Evolutionary conservation across 768 basidiomycete genomes (phyloP).

Genomic region (Hygrocybe punicea): DNA sequence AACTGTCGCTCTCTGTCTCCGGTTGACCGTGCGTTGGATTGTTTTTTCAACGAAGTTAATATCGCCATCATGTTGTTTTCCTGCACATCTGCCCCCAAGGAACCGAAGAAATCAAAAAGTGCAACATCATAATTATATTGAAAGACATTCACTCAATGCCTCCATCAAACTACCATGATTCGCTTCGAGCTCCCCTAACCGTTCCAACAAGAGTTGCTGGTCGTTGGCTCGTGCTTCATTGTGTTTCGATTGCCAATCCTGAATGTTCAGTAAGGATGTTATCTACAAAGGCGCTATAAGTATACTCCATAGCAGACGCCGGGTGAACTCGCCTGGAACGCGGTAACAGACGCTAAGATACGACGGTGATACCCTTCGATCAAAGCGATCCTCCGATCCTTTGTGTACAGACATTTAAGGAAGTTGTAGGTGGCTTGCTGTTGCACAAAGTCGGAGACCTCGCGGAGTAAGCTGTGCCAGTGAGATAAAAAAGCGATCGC

Average conservation of each 20-base stretch:
- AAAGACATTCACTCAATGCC: conserved; percentile 8
- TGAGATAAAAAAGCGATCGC: too few relatives aligned
- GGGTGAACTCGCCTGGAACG: neutral
- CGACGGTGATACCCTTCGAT: neutral
- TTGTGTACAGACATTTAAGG: too few relatives aligned
- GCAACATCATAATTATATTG: neutral
- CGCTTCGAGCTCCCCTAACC: neutral
- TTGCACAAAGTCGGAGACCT: too few relatives aligned
- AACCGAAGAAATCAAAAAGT: too few relatives aligned
- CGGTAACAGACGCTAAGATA: neutral
- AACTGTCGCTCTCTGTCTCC: conserved; percentile 14
- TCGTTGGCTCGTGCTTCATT: conserved; percentile 17
- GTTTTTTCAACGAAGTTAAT: conserved; percentile 20
- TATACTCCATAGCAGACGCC: too few relatives aligned
- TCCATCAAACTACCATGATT: conserved; percentile 16
- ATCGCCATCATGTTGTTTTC: conserved; percentile 19
- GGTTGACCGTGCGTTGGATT: conserved; percentile 8
- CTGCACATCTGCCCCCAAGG: conserved; percentile 7
- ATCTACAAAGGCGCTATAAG: neutral
- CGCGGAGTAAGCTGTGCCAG: too few relatives aligned
- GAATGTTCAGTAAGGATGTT: neutral
- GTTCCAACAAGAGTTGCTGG: conserved; percentile 8
- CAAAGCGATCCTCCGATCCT: too few relatives aligned
- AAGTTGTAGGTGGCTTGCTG: too few relatives aligned
- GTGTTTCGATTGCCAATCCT: conserved; percentile 14